These are phyloP conservation scores for Hypoxylon sp. DNA, from an alignment of 2,329 filamentous ascomycete species.

Conservation along the genomic window DNA sequence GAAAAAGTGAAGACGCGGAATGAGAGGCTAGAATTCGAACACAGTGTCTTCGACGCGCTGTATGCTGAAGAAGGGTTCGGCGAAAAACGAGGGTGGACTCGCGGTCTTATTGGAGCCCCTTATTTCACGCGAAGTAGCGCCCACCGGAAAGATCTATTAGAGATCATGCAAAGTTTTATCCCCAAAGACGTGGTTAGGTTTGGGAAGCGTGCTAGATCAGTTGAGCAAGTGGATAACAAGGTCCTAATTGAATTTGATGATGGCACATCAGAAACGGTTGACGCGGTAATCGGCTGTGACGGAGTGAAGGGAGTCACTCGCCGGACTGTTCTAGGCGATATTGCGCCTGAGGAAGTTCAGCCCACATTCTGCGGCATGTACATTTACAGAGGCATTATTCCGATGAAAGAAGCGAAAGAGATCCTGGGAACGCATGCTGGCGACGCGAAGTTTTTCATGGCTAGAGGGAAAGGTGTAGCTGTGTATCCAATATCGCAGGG, in stretches of 20 bases:
- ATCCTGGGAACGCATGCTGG: slow-evolving; percentile 51
- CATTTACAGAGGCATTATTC: slow-evolving; percentile 53
- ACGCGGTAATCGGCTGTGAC: slow-evolving; percentile 51
- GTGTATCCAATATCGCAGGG: slow-evolving; percentile 51
- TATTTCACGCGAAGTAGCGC: slow-evolving; percentile 59
- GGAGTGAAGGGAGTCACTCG: slow-evolving; percentile 51
- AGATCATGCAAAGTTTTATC: slow-evolving; percentile 58
- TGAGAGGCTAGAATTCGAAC: slow-evolving; percentile 54
- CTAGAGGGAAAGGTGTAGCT: slow-evolving; percentile 43
- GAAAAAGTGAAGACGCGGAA: slow-evolving; percentile 59
- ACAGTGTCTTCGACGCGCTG: slow-evolving; percentile 60
- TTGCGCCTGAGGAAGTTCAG: slow-evolving; percentile 48
- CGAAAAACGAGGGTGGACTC: slow-evolving; percentile 56
- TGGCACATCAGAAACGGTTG: slow-evolving; percentile 39
- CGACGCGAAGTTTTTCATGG: slow-evolving; percentile 52
- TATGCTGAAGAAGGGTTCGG: slow-evolving; percentile 59
- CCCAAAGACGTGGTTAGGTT: slow-evolving; percentile 49
- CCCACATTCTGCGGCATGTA: slow-evolving; percentile 52
- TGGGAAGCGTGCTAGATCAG: slow-evolving; percentile 45
- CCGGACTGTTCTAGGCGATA: slow-evolving; percentile 46
- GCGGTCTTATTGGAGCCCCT: slow-evolving; percentile 56
- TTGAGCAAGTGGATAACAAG: slow-evolving; percentile 47
- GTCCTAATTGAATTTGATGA: slow-evolving; percentile 48
- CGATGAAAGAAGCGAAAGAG: slow-evolving; percentile 49
- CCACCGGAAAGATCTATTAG: slow-evolving; percentile 60